Evolutionary conservation across 306 rosid species (phyloP).

Genomic region (Lotus japonicus): DNA sequence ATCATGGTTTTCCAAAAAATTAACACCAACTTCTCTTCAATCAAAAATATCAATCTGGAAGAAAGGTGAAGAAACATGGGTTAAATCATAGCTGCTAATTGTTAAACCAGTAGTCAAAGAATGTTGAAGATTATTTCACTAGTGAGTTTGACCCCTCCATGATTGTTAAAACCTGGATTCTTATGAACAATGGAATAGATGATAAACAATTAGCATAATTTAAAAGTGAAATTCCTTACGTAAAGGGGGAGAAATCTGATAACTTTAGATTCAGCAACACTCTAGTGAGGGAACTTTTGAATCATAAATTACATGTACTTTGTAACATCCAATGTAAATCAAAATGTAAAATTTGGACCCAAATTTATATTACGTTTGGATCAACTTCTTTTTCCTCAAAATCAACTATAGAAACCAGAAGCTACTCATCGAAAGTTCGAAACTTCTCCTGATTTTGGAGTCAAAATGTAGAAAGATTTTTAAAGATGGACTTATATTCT

Average conservation of each 20-base stretch:
- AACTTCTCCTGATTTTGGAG: too few relatives aligned
- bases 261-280: not conserved
- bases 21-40: conserved; percentile 22
- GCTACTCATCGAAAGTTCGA: too few relatives aligned
- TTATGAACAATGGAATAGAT: conserved; percentile 32
- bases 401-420: too few relatives aligned
- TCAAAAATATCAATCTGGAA: conserved; percentile 17
- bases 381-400: too few relatives aligned
- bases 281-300: not conserved
- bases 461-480: too few relatives aligned
- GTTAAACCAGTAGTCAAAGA: not conserved
- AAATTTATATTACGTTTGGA: not conserved
- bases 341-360: not conserved
- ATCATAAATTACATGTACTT: not conserved
- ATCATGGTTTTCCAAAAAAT: conserved; percentile 29
- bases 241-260: not conserved
- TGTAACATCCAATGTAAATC: not conserved
- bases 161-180: conserved; percentile 19
- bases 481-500: not conserved
- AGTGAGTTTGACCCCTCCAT: conserved; percentile 11
- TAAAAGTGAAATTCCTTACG: not conserved
- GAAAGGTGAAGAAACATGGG: not conserved
- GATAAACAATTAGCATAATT: not conserved
- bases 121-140: not conserved
- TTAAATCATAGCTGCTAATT: not conserved